phyloP scores from a whole-genome alignment of 176 grass and related monocot species.

The Bromus sterilis region DNA sequence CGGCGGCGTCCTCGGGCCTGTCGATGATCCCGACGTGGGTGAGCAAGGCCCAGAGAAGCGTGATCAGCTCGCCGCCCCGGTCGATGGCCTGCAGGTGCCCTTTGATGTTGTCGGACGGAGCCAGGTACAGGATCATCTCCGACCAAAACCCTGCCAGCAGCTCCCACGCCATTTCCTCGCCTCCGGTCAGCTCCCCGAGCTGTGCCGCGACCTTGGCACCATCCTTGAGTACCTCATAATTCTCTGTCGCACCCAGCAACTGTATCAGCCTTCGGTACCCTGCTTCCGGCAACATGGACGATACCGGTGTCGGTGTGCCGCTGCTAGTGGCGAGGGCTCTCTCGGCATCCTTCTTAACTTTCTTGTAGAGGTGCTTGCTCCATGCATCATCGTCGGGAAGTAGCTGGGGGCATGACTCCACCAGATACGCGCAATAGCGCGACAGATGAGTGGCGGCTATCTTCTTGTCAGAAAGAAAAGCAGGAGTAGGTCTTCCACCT shows the following conservation, averaged over 20 bases:
- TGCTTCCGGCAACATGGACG: neutral
- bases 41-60: neutral
- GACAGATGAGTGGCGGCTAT: neutral
- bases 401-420: neutral
- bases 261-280: neutral
- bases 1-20: neutral
- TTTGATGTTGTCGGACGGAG: neutral
- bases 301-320: fast-evolving
- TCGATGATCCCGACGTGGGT: neutral
- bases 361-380: neutral
- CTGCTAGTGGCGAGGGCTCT: neutral
- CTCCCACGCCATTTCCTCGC: neutral
- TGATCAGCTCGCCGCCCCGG: neutral
- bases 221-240: neutral
- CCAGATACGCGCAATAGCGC: neutral
- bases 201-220: neutral
- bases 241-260: neutral
- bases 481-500: neutral
- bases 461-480: neutral
- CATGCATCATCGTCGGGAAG: neutral
- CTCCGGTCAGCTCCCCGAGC: neutral
- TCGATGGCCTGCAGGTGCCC: neutral
- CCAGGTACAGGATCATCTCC: neutral
- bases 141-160: neutral
- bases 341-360: neutral